Base-by-base conservation (phyloP, 495 filamentous ascomycete genomes). In the Emericellopsis terricola region DNA sequence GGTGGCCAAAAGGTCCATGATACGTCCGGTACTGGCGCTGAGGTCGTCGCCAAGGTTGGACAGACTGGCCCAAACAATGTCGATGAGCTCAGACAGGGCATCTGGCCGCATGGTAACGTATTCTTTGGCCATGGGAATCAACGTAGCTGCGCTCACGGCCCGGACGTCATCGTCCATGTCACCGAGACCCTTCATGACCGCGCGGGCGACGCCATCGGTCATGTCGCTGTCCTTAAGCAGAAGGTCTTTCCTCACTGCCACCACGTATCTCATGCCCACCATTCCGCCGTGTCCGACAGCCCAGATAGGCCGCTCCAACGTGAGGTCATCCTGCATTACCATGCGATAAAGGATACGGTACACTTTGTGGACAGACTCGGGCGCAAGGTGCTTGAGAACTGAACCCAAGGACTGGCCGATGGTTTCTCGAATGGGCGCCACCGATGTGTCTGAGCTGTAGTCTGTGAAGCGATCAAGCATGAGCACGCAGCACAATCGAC, bases 401-500 rank as follows among this genome's bases (percentile, higher is more conserved):
- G 87, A 78, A 45, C 87, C 91, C 15, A 97, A 62, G 2, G 84
- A 85, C 54, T 97, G 89, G n/a, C 89, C 91, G 16, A 92, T 81
- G 0, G 89, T 94, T 56, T 97, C 89, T 40, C 89, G 67, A 38
- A 97, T 93, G 1, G 89, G 89, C 2, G 89, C 89, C 24, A 97
- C 83, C 4, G 89, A 91, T 36, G 81, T 96, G 51, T 97, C 89
- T 5, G 87, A 93, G 36, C 91, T 84, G 55, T 94, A 96, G 51
- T 97, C 89, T 31, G 84, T 92, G 45, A 97, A 97, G 32, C 84
- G 73, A 55, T 97, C 89, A 1, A 97, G 72, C 77, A 96, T 94
- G 40, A 96, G 78, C 33, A 96, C 84, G 51, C 83, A 92, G 47
- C 83, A 81, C 16, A 97, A 60, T 20, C 85, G 78, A 48, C 87